phyloP scores from a whole-genome alignment of 2,329 filamentous ascomycete species.

The Trichoderma arundinaceum region DNA sequence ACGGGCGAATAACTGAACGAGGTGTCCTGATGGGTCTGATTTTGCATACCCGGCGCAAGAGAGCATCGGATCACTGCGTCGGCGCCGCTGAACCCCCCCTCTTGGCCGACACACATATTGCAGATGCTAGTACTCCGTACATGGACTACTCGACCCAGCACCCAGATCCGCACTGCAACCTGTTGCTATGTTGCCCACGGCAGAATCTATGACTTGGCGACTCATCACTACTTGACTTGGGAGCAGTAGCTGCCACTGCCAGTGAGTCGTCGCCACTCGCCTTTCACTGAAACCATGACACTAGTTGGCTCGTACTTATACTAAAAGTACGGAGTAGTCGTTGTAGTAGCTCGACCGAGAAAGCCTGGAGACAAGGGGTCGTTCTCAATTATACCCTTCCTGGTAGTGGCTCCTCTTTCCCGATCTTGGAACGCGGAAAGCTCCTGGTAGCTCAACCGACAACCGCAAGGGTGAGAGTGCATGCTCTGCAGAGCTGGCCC shows the following conservation, averaged over 20 bases:
- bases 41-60: constrained; percentile 27
- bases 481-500: constrained; percentile 19
- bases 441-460: constrained; percentile 32
- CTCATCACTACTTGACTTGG: constrained; percentile 6
- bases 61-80: constrained; percentile 34
- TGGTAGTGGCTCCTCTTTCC: constrained; percentile 31
- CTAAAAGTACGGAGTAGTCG: constrained; percentile 7
- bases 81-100: constrained; percentile 24
- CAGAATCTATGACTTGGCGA: not conserved
- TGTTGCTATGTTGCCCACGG: constrained; percentile 1
- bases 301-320: constrained; percentile 3
- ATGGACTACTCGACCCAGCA: constrained; percentile 12
- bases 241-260: not conserved
- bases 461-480: constrained; percentile 29
- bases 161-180: constrained; percentile 10
- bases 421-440: constrained; percentile 32
- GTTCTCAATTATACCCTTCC: constrained; percentile 32
- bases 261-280: constrained; percentile 11
- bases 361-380: constrained; percentile 25
- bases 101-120: constrained; percentile 21
- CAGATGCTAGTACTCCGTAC: constrained; percentile 20
- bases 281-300: constrained; percentile 14
- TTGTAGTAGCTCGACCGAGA: constrained; percentile 22
- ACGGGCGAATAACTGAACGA: constrained; percentile 17
- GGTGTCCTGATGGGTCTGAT: constrained; percentile 29